Percentiles rank a stretch among this genome's conserved stretches.
Conservation (phyloP, 805 yeast genomes). For the Ogataea methanolica region DNA sequence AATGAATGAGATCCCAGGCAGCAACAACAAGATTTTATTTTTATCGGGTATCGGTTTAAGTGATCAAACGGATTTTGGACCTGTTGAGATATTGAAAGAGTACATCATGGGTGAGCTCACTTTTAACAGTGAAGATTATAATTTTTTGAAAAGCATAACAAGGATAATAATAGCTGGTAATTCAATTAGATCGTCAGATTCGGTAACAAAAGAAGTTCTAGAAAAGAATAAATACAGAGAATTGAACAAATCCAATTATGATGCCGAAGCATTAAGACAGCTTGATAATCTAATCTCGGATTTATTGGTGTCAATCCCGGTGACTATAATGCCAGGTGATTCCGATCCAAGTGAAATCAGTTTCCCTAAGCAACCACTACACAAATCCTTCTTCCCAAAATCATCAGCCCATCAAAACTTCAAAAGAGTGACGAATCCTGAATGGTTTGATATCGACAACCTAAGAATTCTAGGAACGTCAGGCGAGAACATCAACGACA, state of each 20-base stretch:
- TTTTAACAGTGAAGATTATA: constrained; percentile 16
- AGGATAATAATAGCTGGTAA: constrained; percentile 72
- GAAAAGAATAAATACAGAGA: constrained; percentile 42
- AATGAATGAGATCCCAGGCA: constrained; percentile 8
- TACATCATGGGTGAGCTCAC: constrained; percentile 65
- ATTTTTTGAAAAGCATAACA: constrained; percentile 28
- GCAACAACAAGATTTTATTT: constrained; percentile 52
- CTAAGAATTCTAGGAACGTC: constrained; percentile 63
- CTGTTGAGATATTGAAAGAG: constrained; percentile 58
- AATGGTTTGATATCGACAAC: constrained; percentile 58
- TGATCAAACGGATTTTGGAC: constrained; percentile 37
- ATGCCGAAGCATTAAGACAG: constrained; percentile 42
- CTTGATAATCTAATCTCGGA: constrained; percentile 59
- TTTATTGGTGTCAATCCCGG: constrained; percentile 55
- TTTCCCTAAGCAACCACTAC: constrained; percentile 89
- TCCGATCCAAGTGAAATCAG: constrained; percentile 81
- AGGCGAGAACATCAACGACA: constrained; percentile 83
- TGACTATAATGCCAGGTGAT: constrained; percentile 79
- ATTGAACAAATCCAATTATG: constrained; percentile 48
- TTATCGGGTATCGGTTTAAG: constrained; percentile 70
- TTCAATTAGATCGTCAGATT: constrained; percentile 32
- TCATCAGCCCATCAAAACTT: constrained; percentile 32
- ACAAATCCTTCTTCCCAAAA: constrained; percentile 60
- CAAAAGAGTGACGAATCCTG: constrained; percentile 62
- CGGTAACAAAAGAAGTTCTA: constrained; percentile 21